Conservation (phyloP, 352 stramenopile species). For the Aphanomyces astaci region DNA sequence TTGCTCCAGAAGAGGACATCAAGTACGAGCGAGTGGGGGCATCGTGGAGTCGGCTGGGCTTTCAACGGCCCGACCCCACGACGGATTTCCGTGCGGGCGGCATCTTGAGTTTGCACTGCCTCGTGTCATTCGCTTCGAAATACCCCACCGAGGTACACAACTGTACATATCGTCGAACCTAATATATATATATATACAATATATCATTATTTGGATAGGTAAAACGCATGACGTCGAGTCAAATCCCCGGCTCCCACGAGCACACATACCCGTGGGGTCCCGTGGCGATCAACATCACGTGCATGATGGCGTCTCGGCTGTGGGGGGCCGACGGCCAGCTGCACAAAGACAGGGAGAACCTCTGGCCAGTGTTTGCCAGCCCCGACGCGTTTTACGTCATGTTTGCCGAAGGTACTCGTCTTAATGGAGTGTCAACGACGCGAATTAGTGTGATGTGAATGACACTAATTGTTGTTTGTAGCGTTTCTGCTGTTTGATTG, state of each 20-base stretch:
- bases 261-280: slow-evolving; percentile 80
- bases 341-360: slow-evolving; percentile 45
- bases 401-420: slow-evolving; percentile 53
- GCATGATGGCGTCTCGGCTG: slow-evolving; percentile 68
- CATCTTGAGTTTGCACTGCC: slow-evolving; percentile 68
- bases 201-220: too few relatives aligned
- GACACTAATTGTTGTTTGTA: slow-evolving; percentile 15
- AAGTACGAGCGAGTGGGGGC: slow-evolving; percentile 63
- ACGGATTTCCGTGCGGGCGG: slow-evolving; percentile 79
- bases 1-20: not conserved
- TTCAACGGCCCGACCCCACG: slow-evolving; percentile 75
- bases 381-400: slow-evolving; percentile 62
- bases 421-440: slow-evolving; percentile 2
- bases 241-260: slow-evolving; percentile 69
- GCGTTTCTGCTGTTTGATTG: slow-evolving; percentile 81
- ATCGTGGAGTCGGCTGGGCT: slow-evolving; percentile 72
- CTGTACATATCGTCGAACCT: not conserved
- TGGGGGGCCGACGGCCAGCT: slow-evolving; percentile 74
- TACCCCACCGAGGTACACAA: slow-evolving; percentile 45
- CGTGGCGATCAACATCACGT: slow-evolving; percentile 80
- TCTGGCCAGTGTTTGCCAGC: slow-evolving; percentile 69
- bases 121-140: slow-evolving; percentile 71
- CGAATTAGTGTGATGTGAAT: slow-evolving; percentile 3
- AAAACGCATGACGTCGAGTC: slow-evolving; percentile 55
- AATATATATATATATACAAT: too few relatives aligned